phyloP scores from a whole-genome alignment of 352 stramenopile species.

The Phytophthora constricta region DNA sequence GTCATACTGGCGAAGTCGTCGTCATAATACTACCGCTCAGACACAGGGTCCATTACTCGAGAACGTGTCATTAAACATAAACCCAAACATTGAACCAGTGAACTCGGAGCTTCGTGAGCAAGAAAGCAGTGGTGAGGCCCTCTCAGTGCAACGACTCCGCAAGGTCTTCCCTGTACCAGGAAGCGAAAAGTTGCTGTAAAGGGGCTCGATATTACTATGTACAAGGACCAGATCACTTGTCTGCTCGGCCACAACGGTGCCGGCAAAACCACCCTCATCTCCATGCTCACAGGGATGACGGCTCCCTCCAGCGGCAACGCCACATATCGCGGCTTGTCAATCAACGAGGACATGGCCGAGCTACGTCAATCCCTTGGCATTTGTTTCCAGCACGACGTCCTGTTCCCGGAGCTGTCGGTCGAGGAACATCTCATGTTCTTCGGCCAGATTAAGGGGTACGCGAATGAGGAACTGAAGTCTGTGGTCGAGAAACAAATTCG shows the following conservation, averaged over 20 bases:
- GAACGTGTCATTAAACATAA: constrained; percentile 30
- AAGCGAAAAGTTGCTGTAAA: constrained; percentile 81
- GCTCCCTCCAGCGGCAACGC: constrained; percentile 55
- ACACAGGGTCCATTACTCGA: constrained; percentile 27
- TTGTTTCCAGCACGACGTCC: constrained; percentile 83
- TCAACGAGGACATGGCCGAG: constrained; percentile 70
- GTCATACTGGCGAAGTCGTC: constrained; percentile 39
- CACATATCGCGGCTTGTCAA: constrained; percentile 68
- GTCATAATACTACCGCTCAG: constrained; percentile 5
- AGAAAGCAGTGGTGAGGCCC: constrained; percentile 35
- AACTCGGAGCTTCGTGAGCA: constrained; percentile 43
- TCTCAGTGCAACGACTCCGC: constrained; percentile 45
- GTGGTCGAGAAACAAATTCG: constrained; percentile 46
- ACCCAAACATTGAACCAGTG: constrained; percentile 43
- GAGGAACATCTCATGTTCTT: constrained; percentile 72
- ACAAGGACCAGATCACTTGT: constrained; percentile 89
- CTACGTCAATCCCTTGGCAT: constrained; percentile 71
- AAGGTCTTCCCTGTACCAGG: constrained; percentile 71
- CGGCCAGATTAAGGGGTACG: constrained; percentile 56
- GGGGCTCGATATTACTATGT: constrained; percentile 81
- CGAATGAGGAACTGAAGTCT: constrained; percentile 32
- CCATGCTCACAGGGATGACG: constrained; percentile 88
- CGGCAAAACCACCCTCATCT: constrained; percentile 90
- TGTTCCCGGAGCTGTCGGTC: constrained; percentile 73
- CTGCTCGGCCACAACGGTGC: constrained; percentile 92